Evolutionary conservation across 1,139 yeast species (phyloP).

Genomic region (Kodamaea ohmeri): DNA sequence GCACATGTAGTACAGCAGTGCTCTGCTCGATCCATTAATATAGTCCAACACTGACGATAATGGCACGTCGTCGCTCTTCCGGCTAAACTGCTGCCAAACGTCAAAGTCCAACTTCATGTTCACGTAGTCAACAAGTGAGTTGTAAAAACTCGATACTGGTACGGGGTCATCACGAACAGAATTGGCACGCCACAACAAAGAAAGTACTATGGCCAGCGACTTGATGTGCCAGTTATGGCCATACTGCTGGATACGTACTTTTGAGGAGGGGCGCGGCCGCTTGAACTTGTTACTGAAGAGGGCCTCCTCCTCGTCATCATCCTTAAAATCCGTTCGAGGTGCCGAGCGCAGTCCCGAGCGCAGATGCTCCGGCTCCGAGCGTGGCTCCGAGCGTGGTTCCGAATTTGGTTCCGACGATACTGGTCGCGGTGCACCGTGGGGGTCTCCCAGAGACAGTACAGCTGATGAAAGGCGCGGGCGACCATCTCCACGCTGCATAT

Average conservation of each 20-base stretch:
- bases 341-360: too few relatives aligned
- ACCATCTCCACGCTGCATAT: slow-evolving; percentile 14
- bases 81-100: slow-evolving; percentile 59
- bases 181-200: slow-evolving; percentile 57
- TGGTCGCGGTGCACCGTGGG: too few relatives aligned
- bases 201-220: slow-evolving; percentile 60
- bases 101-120: slow-evolving; percentile 79
- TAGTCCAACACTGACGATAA: slow-evolving; percentile 44
- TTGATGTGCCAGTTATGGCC: slow-evolving; percentile 79
- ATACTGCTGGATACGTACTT: slow-evolving; percentile 60
- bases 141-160: slow-evolving; percentile 64
- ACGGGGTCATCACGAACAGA: slow-evolving; percentile 32
- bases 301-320: slow-evolving; percentile 15
- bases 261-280: slow-evolving; percentile 31
- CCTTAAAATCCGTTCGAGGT: slow-evolving; percentile 14
- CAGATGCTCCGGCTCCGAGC: too few relatives aligned
- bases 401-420: too few relatives aligned
- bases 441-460: too few relatives aligned
- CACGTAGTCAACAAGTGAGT: slow-evolving; percentile 76
- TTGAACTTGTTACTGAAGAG: slow-evolving; percentile 13
- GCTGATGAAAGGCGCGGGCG: too few relatives aligned
- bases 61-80: slow-evolving; percentile 23
- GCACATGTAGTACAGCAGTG: slow-evolving; percentile 57
- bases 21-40: slow-evolving; percentile 37
- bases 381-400: too few relatives aligned